Conservation (phyloP, 2,329 filamentous ascomycete genomes). For the Cladosporium oxysporum region DNA sequence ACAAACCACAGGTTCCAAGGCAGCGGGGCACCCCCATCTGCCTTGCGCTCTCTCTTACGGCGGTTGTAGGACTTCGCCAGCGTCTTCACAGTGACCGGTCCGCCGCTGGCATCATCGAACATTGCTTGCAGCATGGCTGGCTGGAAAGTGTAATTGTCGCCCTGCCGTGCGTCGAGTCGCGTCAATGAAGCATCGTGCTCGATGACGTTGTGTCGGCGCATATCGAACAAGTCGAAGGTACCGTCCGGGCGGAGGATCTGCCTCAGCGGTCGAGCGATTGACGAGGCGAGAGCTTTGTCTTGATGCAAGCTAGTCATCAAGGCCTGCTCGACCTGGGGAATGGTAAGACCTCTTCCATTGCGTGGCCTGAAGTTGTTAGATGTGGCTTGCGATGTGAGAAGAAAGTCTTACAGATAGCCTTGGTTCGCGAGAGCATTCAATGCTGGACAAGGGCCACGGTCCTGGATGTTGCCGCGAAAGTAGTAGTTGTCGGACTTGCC, state of each 20-base stretch:
- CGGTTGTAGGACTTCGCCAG: slow-evolving; percentile 35
- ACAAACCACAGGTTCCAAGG: slow-evolving; percentile 34
- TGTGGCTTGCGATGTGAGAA: background rate
- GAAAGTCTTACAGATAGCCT: slow-evolving; percentile 34
- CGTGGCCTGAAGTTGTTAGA: slow-evolving; percentile 30
- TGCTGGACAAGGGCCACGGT: slow-evolving; percentile 35
- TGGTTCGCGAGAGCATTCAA: slow-evolving; percentile 38
- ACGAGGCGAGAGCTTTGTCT: slow-evolving; percentile 27
- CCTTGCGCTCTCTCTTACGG: slow-evolving; percentile 33
- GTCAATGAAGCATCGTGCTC: slow-evolving; percentile 41
- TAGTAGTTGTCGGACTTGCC: slow-evolving; percentile 25
- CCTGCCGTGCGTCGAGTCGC: slow-evolving; percentile 38
- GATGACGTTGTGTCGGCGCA: slow-evolving; percentile 37
- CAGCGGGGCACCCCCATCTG: slow-evolving; percentile 24
- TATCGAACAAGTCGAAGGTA: slow-evolving; percentile 38
- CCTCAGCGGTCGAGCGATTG: slow-evolving; percentile 30
- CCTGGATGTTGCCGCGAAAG: slow-evolving; percentile 23
- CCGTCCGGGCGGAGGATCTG: slow-evolving; percentile 29
- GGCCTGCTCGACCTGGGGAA: slow-evolving; percentile 35
- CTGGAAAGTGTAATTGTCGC: slow-evolving; percentile 40
- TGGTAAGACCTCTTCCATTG: slow-evolving; percentile 38
- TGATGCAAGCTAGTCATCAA: slow-evolving; percentile 22
- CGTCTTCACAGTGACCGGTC: slow-evolving; percentile 33
- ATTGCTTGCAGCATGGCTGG: slow-evolving; percentile 37
- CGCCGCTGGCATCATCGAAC: slow-evolving; percentile 36